A percentile compares a stretch with the other conserved stretches of the same genome.
Conservation (phyloP, 2,329 filamentous ascomycete genomes). For the Sporothrix luriei region DNA sequence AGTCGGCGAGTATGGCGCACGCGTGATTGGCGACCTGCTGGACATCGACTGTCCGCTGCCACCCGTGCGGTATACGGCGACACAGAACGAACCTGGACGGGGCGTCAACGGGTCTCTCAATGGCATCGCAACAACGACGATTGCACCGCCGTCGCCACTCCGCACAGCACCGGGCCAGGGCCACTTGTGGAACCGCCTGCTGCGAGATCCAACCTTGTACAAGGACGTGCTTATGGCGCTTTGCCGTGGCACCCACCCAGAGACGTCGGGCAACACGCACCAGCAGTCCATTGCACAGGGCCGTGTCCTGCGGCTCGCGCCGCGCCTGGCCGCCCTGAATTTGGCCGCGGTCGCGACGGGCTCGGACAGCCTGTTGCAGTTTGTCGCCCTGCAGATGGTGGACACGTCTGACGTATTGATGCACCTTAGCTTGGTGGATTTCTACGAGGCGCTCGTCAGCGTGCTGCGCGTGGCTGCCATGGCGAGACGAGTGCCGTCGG, state of each 20-base stretch:
- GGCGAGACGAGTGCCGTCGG: not conserved
- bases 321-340: constrained; percentile 54
- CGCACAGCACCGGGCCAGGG: constrained; percentile 53
- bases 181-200: constrained; percentile 57
- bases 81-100: not conserved
- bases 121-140: constrained; percentile 31
- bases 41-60: constrained; percentile 56
- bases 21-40: constrained; percentile 57
- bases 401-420: constrained; percentile 54
- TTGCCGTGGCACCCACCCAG: constrained; percentile 41
- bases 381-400: constrained; percentile 56
- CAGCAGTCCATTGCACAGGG: constrained; percentile 56
- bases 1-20: constrained; percentile 57
- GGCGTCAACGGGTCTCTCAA: constrained; percentile 36
- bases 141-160: constrained; percentile 41
- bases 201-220: constrained; percentile 52
- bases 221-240: constrained; percentile 47
- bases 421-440: constrained; percentile 56
- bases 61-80: constrained; percentile 35
- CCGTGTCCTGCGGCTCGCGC: constrained; percentile 55
- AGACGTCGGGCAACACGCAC: constrained; percentile 36
- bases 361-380: constrained; percentile 50
- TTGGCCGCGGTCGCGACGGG: constrained; percentile 43
- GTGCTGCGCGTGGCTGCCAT: constrained; percentile 49
- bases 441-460: constrained; percentile 55